Base-by-base conservation (phyloP, 2,329 filamentous ascomycete genomes). In the Xylaria sp. region DNA sequence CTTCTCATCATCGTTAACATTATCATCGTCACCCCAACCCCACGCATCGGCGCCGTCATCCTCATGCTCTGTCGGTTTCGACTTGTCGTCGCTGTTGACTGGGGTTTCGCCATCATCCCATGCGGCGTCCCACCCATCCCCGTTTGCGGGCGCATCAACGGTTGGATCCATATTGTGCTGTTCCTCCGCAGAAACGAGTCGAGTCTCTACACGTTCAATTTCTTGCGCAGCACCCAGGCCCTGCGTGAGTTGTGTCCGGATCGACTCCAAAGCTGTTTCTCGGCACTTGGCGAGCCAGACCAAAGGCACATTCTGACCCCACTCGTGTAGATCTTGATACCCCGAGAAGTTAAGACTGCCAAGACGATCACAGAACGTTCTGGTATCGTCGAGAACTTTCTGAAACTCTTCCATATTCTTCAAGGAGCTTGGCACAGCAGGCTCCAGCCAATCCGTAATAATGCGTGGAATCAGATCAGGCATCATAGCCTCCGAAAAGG, bases 231-330 rank as follows among this genome's bases (percentile, higher is more conserved):
- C 75, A 7, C 87, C 86, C 46, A 93, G 81, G 7, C 88, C 90
- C 55, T 78, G 76, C 2, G 85, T 80, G 2, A 97, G 80, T 51
- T 88, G 83, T 18, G 76, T 82, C 23, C 94, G 85, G 10, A 95
- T 85, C 39, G 83, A 81, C 62, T 92, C 88, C 23, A 99, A 80
- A 0, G 91, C 87, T 39, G 82, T 85, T 68, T 96, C 92, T 68
- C 90, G 86, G 65, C 92, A 88, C 71, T 91, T 93, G 1, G 84
- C 84, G 11, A 97, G 81, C 94, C 94, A 99, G 30, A 91, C 86
- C 59, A 85, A 85, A 0, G 92, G 90, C 0, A 91, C 89, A 62
- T 88, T 86, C 47, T 87, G 83, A 0, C 91, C 86, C 93, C 94
- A 99, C 23, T 90, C 85, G 50, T 83, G 80, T 44, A 99, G 76